These are phyloP conservation scores for Fusarium burgessii DNA, from an alignment of 2,329 filamentous ascomycete genomes.

Conservation along the genomic window DNA sequence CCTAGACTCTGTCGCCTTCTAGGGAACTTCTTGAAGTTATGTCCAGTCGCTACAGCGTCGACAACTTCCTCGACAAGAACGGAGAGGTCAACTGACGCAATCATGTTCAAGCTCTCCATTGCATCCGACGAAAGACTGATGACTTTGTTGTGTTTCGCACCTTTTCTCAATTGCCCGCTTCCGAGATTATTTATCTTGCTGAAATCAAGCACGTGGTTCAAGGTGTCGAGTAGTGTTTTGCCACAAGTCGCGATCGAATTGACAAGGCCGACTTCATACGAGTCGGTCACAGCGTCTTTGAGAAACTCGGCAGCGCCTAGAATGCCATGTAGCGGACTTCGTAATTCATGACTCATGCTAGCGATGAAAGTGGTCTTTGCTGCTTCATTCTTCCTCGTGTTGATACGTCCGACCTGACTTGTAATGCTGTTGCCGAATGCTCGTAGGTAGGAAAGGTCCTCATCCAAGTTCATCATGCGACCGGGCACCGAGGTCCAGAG, in stretches of 20 bases:
- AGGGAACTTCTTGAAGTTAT: constrained; percentile 50
- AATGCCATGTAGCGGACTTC: constrained; percentile 69
- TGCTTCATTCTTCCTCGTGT: constrained; percentile 62
- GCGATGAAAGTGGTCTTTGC: constrained; percentile 71
- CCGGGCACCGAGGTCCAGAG: constrained; percentile 51
- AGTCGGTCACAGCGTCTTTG: constrained; percentile 54
- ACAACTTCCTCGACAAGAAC: constrained; percentile 55
- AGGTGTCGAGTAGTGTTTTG: constrained; percentile 61
- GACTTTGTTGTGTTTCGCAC: constrained; percentile 36
- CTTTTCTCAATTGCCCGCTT: constrained; percentile 40
- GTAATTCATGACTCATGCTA: constrained; percentile 69
- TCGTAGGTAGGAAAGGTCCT: constrained; percentile 53
- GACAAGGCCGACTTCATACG: constrained; percentile 58
- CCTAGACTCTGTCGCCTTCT: neutral
- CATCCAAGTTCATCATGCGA: constrained; percentile 53
- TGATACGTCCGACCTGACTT: constrained; percentile 66
- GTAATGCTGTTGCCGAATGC: constrained; percentile 53
- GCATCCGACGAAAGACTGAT: constrained; percentile 45
- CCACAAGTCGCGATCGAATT: constrained; percentile 61
- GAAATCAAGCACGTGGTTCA: constrained; percentile 62
- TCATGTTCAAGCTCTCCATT: constrained; percentile 50
- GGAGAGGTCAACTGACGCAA: constrained; percentile 50
- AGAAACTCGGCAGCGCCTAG: constrained; percentile 64
- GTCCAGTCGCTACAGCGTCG: constrained; percentile 55
- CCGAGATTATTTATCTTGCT: constrained; percentile 55